Base-by-base conservation (phyloP, 345 rosid genomes). In the Melaleuca quinquenervia region DNA sequence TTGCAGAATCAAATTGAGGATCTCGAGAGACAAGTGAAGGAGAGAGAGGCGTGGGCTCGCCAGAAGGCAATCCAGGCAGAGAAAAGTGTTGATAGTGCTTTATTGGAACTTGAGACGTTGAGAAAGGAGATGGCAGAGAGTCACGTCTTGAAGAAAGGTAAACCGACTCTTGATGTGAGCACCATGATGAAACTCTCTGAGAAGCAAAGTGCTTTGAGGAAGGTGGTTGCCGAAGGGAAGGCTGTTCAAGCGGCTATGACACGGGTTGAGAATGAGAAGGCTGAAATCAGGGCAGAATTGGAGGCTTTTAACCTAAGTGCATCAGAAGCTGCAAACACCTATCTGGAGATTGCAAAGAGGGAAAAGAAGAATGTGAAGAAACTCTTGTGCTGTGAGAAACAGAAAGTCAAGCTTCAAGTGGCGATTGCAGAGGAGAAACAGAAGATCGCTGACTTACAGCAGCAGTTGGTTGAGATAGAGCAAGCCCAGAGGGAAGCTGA, bases 21-120 rank as follows among this genome's bases (percentile, higher is more conserved):
- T 89, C 92, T 94, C 52, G 95, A 94, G 89, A 94, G 87, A 89
- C 96, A 95, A 90, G 92, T 94, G 82, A 93, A 94, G 90, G 99
- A 96, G 52, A 92, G 96, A 86, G 95, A 91, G 91, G 98, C 96
- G 26, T 97, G 99, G 99, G 98, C 98, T 53, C 98, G 94, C 74
- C 94, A 95, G 91, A 97, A 96, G 94, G 99, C 98, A 44, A 92
- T 95, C 95, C 99, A 97, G 93, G 99, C 98, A 87, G 99, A 98
- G 3, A 92, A 93, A 88, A 97, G 91, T 92, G 95, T 95, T 50
- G 94, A 96, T 80, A 90, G 91, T 90, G 99, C 96, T 86, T 89
- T 97, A 78, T 88, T 94, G 3, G 98, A 97, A 91, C 95, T 96
- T 85, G 94, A 97, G 88, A 84, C 89, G 84, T 89, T 97, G 93